Base-by-base conservation (phyloP, 2,329 filamentous ascomycete species). In the Colletotrichum chrysophilum region DNA sequence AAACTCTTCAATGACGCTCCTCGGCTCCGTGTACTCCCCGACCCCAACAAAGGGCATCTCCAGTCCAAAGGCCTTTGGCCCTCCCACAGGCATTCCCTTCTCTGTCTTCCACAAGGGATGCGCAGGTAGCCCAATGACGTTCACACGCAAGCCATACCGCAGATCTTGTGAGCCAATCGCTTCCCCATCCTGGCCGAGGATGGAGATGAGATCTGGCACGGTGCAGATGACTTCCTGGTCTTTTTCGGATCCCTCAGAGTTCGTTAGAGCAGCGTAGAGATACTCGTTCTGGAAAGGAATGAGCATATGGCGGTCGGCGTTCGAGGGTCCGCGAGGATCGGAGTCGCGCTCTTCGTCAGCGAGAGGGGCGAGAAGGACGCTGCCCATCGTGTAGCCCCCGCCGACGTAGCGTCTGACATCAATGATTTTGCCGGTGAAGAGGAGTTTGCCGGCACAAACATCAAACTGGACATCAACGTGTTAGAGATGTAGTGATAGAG, bases 111-210 rank as follows among this genome's bases (percentile, higher is more conserved):
- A 91, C 13, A 89, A 77, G 0, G 88, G 87, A 73, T 89, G 87
- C 2, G 87, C 86, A 4, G 88, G 83, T 36, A 91, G 81, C 0
- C 84, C 89, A 74, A 91, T 87, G 1, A 91, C 88, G 36, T 81
- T 87, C 0, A 90, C 89, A 5, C 85, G 82, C 4, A 90, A 77
- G 0, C 89, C 89, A 70, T 90, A 91, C 12, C 88, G 84, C 34
- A 89, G 80, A 28, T 90, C 88, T 16, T 87, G 86, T 1, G 88
- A 87, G 1, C 88, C 88, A 6, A 90, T 83, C 0, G 88, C 88
- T 65, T 88, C 87, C 0, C 88, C 88, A 64, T 89, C 87, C 48
- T 84, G 83, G 2, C 83, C 84, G 0, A 85, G 78, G 4, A 85
- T 81, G 0, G 84, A 85, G 2, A 85, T 85, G 0, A 85, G 78